Evolutionary conservation across 208 protist species (phyloP).

Genomic region (Crithidia expoeki): DNA sequence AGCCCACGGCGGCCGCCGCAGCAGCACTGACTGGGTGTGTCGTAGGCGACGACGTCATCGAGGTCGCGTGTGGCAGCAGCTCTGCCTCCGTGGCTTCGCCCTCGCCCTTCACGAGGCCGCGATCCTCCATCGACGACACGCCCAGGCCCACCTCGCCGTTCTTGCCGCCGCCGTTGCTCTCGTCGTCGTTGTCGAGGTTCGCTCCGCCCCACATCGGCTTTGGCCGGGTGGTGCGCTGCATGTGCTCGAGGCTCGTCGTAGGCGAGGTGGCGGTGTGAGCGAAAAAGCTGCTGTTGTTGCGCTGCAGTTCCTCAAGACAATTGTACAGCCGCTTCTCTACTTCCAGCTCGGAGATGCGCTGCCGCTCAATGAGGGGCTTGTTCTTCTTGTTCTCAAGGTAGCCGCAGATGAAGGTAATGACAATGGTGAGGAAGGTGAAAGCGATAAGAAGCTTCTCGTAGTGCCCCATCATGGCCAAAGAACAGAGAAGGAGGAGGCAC

Average conservation of each 20-base stretch:
- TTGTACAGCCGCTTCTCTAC: conserved; percentile 62
- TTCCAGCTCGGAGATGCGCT: conserved; percentile 56
- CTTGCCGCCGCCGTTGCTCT: conserved; percentile 23
- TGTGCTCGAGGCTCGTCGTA: conserved; percentile 13
- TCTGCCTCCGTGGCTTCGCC: conserved; percentile 8
- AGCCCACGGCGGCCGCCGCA: background rate
- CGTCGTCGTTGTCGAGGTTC: conserved; percentile 53
- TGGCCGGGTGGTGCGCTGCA: conserved; percentile 27
- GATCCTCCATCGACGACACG: background rate
- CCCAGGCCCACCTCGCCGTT: background rate
- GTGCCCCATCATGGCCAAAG: conserved; percentile 46
- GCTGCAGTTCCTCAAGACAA: conserved; percentile 54
- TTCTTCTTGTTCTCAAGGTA: conserved; percentile 51
- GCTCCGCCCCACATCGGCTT: conserved; percentile 34
- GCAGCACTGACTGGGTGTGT: background rate
- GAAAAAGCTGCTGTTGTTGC: conserved; percentile 46
- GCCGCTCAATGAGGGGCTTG: conserved; percentile 46
- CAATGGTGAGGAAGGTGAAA: conserved; percentile 31
- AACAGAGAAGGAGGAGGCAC: conserved; percentile 53
- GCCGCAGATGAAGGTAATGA: conserved; percentile 36
- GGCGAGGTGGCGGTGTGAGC: conserved; percentile 14
- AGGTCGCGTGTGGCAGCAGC: background rate
- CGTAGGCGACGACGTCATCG: background rate
- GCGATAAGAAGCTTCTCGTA: conserved; percentile 34
- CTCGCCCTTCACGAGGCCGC: conserved; percentile 8